Evolutionary conservation across 345 rosid species (phyloP).

Genomic region (Eucalyptus tenuipes): DNA sequence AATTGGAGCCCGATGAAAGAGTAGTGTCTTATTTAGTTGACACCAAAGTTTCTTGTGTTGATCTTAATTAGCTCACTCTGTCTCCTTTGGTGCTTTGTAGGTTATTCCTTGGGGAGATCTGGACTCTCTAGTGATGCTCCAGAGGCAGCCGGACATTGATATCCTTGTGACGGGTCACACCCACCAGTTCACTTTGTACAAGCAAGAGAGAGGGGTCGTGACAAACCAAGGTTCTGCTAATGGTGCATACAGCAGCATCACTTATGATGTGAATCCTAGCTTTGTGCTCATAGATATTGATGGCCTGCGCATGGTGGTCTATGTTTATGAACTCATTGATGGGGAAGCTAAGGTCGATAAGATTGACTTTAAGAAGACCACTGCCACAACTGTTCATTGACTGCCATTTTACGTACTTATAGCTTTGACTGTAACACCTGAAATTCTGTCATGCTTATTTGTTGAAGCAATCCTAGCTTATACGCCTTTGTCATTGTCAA

Average conservation of each 20-base stretch:
- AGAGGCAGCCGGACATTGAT: constrained; percentile 89
- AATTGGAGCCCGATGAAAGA: background rate
- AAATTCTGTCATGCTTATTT: background rate
- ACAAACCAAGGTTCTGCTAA: constrained; percentile 96
- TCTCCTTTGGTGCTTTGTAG: constrained; percentile 12
- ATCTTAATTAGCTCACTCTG: background rate
- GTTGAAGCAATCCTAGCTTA: background rate
- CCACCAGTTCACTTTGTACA: constrained; percentile 94
- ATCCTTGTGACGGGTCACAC: constrained; percentile 96
- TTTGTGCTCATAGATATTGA: constrained; percentile 95
- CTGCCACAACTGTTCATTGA: constrained; percentile 42
- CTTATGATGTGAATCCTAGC: constrained; percentile 82
- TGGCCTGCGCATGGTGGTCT: constrained; percentile 82
- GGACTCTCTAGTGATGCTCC: constrained; percentile 93
- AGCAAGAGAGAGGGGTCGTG: constrained; percentile 91
- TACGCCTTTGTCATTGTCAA: background rate
- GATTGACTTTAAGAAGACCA: constrained; percentile 50
- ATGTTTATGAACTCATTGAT: constrained; percentile 86
- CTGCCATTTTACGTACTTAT: background rate
- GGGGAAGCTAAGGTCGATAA: constrained; percentile 41
- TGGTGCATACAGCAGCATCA: constrained; percentile 81
- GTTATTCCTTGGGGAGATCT: constrained; percentile 97
- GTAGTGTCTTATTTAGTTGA: background rate
- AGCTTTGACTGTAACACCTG: background rate
- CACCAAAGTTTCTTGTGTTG: background rate